These are phyloP conservation scores for Colletotrichum tamarilloi DNA, from an alignment of 2,329 filamentous ascomycete species.

Conservation along the genomic window DNA sequence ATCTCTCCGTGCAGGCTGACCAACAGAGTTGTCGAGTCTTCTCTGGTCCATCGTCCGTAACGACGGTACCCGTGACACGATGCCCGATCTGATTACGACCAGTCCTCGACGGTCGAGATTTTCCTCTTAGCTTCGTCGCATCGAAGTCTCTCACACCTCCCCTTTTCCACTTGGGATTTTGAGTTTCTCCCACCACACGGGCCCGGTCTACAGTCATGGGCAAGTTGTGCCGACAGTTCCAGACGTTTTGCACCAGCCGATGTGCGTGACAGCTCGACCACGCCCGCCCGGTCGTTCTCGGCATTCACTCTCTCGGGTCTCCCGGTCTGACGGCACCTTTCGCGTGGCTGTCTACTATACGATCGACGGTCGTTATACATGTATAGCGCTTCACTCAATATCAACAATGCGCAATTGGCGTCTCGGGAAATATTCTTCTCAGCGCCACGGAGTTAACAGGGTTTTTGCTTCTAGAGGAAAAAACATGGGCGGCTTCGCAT, in stretches of 20 bases:
- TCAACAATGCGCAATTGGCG: background rate
- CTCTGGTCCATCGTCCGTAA: background rate
- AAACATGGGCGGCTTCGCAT: background rate
- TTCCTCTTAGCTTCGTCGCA: background rate
- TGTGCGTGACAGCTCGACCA: slow-evolving; percentile 11
- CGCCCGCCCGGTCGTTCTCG: slow-evolving; percentile 17
- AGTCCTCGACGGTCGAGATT: background rate
- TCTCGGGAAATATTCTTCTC: background rate
- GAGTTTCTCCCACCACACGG: slow-evolving; percentile 11
- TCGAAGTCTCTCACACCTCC: background rate
- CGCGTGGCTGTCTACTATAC: background rate
- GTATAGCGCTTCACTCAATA: background rate
- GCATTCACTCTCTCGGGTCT: slow-evolving; percentile 19
- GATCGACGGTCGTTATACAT: slow-evolving; percentile 1
- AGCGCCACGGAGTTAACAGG: slow-evolving; percentile 3
- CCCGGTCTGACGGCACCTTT: slow-evolving; percentile 14
- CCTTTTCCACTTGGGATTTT: background rate
- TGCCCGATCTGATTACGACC: background rate
- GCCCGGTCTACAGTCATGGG: slow-evolving; percentile 12
- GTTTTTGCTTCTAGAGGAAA: background rate
- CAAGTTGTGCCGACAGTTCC: slow-evolving; percentile 28
- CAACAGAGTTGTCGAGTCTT: background rate
- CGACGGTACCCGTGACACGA: background rate
- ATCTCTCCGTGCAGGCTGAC: background rate
- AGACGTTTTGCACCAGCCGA: slow-evolving; percentile 2